These are phyloP conservation scores for Ensete ventricosum DNA, from an alignment of 176 grass and related monocot species.

Conservation along the genomic window DNA sequence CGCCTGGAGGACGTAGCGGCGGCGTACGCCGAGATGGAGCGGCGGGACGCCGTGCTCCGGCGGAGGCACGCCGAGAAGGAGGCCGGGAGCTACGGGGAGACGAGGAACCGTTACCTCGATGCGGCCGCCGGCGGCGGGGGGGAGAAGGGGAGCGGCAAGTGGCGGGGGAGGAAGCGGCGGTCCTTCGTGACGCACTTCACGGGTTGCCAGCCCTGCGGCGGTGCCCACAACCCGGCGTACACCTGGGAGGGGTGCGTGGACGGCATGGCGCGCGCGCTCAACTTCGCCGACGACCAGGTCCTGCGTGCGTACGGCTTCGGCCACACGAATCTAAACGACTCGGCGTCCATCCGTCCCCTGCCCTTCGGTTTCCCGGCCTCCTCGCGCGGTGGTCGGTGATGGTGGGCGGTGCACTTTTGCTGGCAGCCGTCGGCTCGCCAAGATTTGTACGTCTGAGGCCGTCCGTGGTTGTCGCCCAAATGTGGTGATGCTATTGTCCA, in stretches of 20 bases:
- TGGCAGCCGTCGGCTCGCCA: no score
- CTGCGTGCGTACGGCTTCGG: conserved; percentile 49
- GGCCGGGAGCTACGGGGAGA: conserved; percentile 22
- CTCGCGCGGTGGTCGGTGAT: neutral
- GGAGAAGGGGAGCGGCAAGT: conserved; percentile 23
- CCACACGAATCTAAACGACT: conserved; percentile 30
- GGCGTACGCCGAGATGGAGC: conserved; percentile 48
- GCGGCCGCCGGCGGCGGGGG: conserved; percentile 10
- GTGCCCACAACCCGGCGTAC: conserved; percentile 52
- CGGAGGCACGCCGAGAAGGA: conserved; percentile 51
- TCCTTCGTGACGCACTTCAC: conserved; percentile 91
- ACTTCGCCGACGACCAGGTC: conserved; percentile 84
- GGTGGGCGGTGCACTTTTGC: neutral
- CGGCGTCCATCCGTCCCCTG: conserved; percentile 33
- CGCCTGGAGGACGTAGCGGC: conserved; percentile 39
- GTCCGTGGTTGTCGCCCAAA: no score
- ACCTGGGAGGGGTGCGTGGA: conserved; percentile 41
- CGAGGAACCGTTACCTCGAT: conserved; percentile 7
- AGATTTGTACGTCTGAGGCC: no score
- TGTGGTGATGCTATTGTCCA: no score
- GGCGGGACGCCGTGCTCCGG: conserved; percentile 21
- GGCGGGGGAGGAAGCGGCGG: conserved; percentile 37
- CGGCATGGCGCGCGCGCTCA: conserved; percentile 57
- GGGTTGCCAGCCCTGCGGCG: conserved; percentile 84
- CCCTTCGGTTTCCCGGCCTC: conserved; percentile 46